phyloP scores from a whole-genome alignment of 805 yeast genomes.

The Ogataea thermomethanolica region DNA sequence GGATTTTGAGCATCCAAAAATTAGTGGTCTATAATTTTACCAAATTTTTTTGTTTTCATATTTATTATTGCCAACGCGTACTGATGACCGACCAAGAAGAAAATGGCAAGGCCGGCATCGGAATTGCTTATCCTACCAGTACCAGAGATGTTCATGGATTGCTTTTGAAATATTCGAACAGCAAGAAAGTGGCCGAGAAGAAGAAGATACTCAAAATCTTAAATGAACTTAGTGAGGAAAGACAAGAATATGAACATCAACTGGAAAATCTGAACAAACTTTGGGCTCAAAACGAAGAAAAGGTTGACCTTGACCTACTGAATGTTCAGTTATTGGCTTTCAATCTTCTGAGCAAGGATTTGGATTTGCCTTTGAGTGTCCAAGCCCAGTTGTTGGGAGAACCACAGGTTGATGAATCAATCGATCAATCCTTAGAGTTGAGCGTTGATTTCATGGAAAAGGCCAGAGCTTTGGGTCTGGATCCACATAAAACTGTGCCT shows the following conservation, averaged over 20 bases:
- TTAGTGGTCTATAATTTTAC: not conserved
- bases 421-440: constrained; percentile 8
- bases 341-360: constrained; percentile 60
- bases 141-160: constrained; percentile 26
- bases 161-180: constrained; percentile 25
- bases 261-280: constrained; percentile 28
- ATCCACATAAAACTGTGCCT: constrained; percentile 25
- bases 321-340: constrained; percentile 59
- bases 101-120: constrained; percentile 3
- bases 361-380: constrained; percentile 57
- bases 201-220: constrained; percentile 42
- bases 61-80: constrained; percentile 8
- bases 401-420: not conserved
- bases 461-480: constrained; percentile 41
- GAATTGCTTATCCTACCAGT: constrained; percentile 21
- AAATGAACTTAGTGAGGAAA: constrained; percentile 38
- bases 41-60: constrained; percentile 4
- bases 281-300: constrained; percentile 26
- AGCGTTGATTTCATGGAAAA: constrained; percentile 32
- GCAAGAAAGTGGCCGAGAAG: constrained; percentile 35
- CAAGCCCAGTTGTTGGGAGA: constrained; percentile 36
- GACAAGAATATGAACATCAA: constrained; percentile 33
- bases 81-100: constrained; percentile 6
- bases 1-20: constrained; percentile 1
- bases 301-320: constrained; percentile 45